phyloP scores from a whole-genome alignment of 169 alveolate species.

The Cardiosporidium cionae region DNA sequence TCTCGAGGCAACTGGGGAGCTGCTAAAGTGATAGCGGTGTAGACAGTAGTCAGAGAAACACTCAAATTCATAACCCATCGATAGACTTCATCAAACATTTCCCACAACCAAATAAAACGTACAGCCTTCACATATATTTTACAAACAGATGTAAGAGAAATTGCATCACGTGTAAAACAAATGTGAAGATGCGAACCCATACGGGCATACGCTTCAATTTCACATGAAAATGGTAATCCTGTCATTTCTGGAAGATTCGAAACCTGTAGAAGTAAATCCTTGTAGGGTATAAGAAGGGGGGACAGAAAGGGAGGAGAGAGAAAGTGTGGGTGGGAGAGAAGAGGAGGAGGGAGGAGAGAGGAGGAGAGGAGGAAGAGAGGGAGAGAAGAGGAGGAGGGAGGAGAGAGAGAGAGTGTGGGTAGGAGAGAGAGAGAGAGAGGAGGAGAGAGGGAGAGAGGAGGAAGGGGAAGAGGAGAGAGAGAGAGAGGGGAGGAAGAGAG shows the following conservation, averaged over 20 bases:
- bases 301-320: not conserved
- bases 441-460: not conserved
- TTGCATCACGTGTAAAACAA: not conserved
- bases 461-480: not conserved
- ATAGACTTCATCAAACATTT: constrained; percentile 6
- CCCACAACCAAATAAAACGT: constrained; percentile 17
- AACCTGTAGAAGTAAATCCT: too few relatives aligned
- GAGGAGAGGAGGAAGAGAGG: not conserved
- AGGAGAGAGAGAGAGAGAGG: not conserved
- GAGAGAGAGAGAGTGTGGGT: not conserved
- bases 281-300: too few relatives aligned
- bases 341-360: not conserved
- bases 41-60: too few relatives aligned
- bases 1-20: too few relatives aligned
- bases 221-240: too few relatives aligned
- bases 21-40: too few relatives aligned
- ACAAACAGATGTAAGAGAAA: not conserved
- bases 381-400: not conserved
- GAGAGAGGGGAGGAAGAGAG: not conserved
- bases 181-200: constrained; percentile 11
- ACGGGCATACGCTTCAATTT: too few relatives aligned
- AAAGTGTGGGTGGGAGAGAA: not conserved
- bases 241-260: too few relatives aligned
- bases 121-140: not conserved
- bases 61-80: constrained; percentile 10